A percentile compares a stretch with the other conserved stretches of the same genome.
Evolutionary conservation across 805 yeast genomes (phyloP).

Genomic region (Candida hungchunana): DNA sequence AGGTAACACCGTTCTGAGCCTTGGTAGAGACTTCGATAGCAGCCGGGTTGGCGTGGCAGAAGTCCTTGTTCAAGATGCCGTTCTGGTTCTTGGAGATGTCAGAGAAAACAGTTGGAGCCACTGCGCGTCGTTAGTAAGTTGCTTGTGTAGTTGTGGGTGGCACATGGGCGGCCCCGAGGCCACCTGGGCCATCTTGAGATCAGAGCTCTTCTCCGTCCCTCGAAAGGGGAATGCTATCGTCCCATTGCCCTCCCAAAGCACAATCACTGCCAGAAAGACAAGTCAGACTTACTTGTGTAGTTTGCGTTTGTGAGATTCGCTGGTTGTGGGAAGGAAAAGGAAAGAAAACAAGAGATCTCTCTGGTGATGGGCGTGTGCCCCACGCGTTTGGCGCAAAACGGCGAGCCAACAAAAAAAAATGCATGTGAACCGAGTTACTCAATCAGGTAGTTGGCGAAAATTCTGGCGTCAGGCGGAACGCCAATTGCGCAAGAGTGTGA

Average conservation of each 20-base stretch:
- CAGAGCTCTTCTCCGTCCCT: no score
- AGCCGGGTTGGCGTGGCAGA: conserved; percentile 87
- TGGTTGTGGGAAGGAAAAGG: conserved; percentile 1
- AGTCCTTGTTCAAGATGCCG: conserved; percentile 85
- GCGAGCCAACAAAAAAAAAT: conserved; percentile 4
- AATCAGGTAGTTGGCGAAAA: no score
- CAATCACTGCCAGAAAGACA: no score
- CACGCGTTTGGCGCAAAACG: conserved; percentile 1
- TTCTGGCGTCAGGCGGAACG: neutral
- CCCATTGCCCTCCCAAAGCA: no score
- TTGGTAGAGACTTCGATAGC: conserved; percentile 84
- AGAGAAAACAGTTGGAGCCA: conserved; percentile 88
- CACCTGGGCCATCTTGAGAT: no score
- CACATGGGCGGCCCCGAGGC: no score
- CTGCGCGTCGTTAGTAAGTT: conserved; percentile 21
- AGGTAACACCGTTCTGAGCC: conserved; percentile 95
- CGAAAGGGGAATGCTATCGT: no score
- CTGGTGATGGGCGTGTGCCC: conserved; percentile 7
- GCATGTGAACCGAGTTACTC: conserved; percentile 3
- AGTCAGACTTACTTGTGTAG: no score
- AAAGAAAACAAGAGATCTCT: conserved; percentile 1
- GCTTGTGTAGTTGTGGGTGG: neutral
- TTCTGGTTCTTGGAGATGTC: conserved; percentile 92
- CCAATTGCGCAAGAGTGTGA: neutral
- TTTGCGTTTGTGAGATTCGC: no score